Base-by-base conservation (phyloP, 1,284 basidiomycete species). In the Tranzscheliella williamsii region DNA sequence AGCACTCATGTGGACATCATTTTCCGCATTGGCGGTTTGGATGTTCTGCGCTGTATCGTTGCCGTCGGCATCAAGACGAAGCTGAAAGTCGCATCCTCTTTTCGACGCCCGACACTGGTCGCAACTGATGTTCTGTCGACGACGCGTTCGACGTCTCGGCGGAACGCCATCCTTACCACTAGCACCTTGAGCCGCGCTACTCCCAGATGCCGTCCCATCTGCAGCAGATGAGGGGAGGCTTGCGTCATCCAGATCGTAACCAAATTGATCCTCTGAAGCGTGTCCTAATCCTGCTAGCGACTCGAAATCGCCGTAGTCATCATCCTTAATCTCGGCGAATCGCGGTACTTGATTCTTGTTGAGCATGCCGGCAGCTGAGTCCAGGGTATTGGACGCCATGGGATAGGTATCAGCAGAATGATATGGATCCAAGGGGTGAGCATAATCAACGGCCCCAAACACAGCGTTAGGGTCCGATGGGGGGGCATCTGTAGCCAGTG, bases 51-150 rank as follows among this genome's bases (percentile, higher is more conserved):
- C 9, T 9, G 32, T 22, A 21, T 55, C 56, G 42, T 65, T 58
- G 37, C 55, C 62, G 17, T 65, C 61, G 5, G 61, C 56, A 24
- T 65, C 55, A 32, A 58, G 55, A 23, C 53, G 49, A 24, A 65
- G 43, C 32, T 65, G 62, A 21, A 65, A 65, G 24, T 65, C 62
- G 17, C 62, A 65, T 5, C 62, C 62, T 33, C 62, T 46, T 42
- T 65, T 65, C 12, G 62, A 65, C 11, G 62, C 62, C 18, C 62
- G 46, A 27, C 62, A 65, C 37, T 65, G 62, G 33, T 65, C 62
- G 18, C 62, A 65, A 60, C 62, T 65, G 44, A 65, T 60, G 37
- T 65, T 65, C 26, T 65, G 62, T 36, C 62, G 42, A 24, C 62
- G 32, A 13, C 62, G 54, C 17, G 55, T 64, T 16, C 61, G 42